phyloP scores from a whole-genome alignment of 192 early-diverging fungal genomes.

The Coemansia sp. region DNA sequence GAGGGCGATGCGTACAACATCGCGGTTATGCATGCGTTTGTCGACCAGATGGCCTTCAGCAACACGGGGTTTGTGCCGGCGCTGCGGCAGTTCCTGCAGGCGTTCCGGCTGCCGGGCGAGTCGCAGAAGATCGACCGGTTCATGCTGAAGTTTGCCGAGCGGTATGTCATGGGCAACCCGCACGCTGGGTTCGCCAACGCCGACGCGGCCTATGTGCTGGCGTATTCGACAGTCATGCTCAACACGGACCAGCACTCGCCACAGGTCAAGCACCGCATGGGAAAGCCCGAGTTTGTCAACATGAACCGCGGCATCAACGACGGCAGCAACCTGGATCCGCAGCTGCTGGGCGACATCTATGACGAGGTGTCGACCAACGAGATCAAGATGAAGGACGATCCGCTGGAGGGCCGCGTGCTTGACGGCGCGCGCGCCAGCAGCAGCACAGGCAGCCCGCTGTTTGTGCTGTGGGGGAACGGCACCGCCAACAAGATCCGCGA shows the following conservation, averaged over 20 bases:
- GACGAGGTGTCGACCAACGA: slow-evolving; percentile 81
- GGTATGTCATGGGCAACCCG: slow-evolving; percentile 84
- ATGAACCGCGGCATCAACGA: slow-evolving; percentile 96
- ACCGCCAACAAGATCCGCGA: slow-evolving; percentile 53
- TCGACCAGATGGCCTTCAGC: slow-evolving; percentile 84
- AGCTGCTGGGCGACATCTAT: slow-evolving; percentile 72
- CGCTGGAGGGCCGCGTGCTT: slow-evolving; percentile 31
- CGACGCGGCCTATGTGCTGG: slow-evolving; percentile 90
- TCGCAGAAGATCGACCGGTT: slow-evolving; percentile 95
- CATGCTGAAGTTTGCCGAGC: slow-evolving; percentile 97
- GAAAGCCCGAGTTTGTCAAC: slow-evolving; percentile 78
- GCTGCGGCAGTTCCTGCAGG: slow-evolving; percentile 79
- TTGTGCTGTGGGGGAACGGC: slow-evolving; percentile 49
- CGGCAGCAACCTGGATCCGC: slow-evolving; percentile 71
- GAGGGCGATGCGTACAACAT: slow-evolving; percentile 92
- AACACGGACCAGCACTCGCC: slow-evolving; percentile 92
- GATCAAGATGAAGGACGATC: slow-evolving; percentile 93
- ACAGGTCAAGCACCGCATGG: slow-evolving; percentile 86
- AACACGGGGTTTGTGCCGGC: slow-evolving; percentile 76
- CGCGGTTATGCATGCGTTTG: slow-evolving; percentile 95
- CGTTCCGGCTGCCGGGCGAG: slow-evolving; percentile 90
- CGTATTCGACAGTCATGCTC: slow-evolving; percentile 90
- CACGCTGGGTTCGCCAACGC: slow-evolving; percentile 78
- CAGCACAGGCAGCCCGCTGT: slow-evolving; percentile 32
- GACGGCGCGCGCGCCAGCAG: slow-evolving; percentile 37